Base-by-base conservation (phyloP, 2,329 filamentous ascomycete species). In the Curvularia lunata region DNA sequence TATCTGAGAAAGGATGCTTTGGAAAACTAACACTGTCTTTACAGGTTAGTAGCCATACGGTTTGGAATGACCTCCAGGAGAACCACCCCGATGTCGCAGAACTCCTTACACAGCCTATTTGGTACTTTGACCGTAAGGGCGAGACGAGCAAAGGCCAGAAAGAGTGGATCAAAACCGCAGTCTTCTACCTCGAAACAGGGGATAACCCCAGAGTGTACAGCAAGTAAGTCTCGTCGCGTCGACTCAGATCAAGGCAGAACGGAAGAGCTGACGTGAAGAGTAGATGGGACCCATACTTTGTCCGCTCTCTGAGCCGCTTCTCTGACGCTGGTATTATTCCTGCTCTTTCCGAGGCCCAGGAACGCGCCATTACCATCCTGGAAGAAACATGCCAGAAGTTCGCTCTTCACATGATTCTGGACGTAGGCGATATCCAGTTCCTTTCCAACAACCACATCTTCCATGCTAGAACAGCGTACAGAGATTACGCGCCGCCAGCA, bases 111-210 rank as follows among this genome's bases (percentile, higher is more conserved):
- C 79, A 88, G 73, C 91, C 92, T 0, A 86, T 92, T 63, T 96
- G 92, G 92, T 95, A 96, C 80, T 94, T 96, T 75, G 92, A 96
- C 77, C 88, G 92, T 53, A 96, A 96, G 80, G 92, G 92, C 10
- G 92, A 96, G 80, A 86, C 85, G 1, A 90, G 87, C 21, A 79
- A 82, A 13, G 91, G 91, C 12, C 84, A 96, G 76, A 86, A 93
- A 53, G 87, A 88, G 56, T 96, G 87, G 78, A 90, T 91, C 67
- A 82, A 84, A 42, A 86, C 88, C 30, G 83, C 85, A 12, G 86
- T 96, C 18, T 86, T 95, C 66, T 96, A 92, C 75, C 80, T 92
- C 4, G 91, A 96, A 80, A 86, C 84, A 8, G 85, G 83, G 6
- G 83, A 85, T 6, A 82, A 87, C 66, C 84, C 84, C 32, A 81